Conservation (phyloP, 2,329 filamentous ascomycete species). For the Atkinsonella hypoxylon region DNA sequence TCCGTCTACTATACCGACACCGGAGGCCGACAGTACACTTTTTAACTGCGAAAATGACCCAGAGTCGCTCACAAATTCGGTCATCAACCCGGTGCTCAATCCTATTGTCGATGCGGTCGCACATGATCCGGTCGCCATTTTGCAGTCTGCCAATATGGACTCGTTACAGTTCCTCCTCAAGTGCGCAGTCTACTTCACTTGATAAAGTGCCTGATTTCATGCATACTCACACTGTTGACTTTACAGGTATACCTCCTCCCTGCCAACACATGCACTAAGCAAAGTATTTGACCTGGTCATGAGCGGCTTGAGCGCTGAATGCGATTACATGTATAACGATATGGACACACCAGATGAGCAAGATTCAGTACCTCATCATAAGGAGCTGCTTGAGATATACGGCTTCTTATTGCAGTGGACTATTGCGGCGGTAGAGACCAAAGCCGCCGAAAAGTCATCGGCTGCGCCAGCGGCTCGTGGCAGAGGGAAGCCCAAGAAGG, state of each 20-base stretch:
- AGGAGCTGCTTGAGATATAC: constrained; percentile 84
- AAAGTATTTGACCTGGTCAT: constrained; percentile 87
- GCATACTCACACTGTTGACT: constrained; percentile 31
- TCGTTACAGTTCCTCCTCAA: constrained; percentile 93
- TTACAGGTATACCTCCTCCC: constrained; percentile 65
- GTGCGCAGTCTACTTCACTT: constrained; percentile 42
- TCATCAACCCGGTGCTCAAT: constrained; percentile 80
- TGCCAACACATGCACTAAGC: constrained; percentile 73
- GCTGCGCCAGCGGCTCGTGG: constrained; percentile 54
- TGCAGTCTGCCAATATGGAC: constrained; percentile 69
- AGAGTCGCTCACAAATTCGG: constrained; percentile 62
- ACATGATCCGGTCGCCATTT: constrained; percentile 81
- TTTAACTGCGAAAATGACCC: constrained; percentile 89
- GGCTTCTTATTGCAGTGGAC: constrained; percentile 93
- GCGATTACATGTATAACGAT: constrained; percentile 74
- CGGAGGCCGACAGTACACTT: constrained; percentile 72
- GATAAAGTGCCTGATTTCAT: neutral
- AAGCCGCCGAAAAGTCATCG: constrained; percentile 80
- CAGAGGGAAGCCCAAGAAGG: constrained; percentile 66
- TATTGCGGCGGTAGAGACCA: constrained; percentile 84
- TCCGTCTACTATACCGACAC: constrained; percentile 68
- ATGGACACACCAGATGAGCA: constrained; percentile 81
- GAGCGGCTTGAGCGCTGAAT: constrained; percentile 74
- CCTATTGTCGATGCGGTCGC: constrained; percentile 87
- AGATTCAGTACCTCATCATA: constrained; percentile 75